Conservation (phyloP, 345 rosid species). For the Heritiera fomes region DNA sequence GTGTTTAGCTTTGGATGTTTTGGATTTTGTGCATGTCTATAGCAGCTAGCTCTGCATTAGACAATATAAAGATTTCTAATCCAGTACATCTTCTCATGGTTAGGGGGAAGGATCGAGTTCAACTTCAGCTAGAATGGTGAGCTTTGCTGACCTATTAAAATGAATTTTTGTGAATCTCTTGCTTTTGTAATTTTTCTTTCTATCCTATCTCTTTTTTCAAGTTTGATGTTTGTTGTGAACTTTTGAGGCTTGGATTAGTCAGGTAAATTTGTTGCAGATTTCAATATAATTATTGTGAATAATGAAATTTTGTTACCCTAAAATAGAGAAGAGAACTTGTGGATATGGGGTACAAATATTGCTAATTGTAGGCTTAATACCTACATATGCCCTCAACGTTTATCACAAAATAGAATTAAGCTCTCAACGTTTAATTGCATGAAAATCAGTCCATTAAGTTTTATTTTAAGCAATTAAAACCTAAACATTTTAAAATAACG, state of each 20-base stretch:
- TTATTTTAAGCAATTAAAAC: no score
- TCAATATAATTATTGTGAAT: neutral
- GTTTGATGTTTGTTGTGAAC: neutral
- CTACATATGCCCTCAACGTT: no score
- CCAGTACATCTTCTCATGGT: constrained; percentile 16
- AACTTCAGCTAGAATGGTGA: constrained; percentile 85
- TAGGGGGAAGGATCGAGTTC: constrained; percentile 65
- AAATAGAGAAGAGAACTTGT: neutral
- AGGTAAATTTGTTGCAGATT: neutral
- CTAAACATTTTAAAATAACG: no score
- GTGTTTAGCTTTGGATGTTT: neutral
- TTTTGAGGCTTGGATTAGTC: neutral
- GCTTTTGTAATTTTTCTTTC: neutral
- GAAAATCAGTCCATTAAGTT: no score
- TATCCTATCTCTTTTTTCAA: neutral
- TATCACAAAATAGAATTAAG: no score
- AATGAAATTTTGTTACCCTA: neutral
- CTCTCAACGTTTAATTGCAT: no score
- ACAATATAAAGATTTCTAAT: constrained; percentile 10
- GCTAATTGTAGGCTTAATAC: neutral
- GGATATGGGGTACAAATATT: neutral
- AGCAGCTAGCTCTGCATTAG: neutral
- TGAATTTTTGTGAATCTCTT: constrained; percentile 4
- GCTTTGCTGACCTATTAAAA: constrained; percentile 26
- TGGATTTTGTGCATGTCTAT: neutral